phyloP scores from a whole-genome alignment of 768 basidiomycete genomes.

The Suillus brevipes region DNA sequence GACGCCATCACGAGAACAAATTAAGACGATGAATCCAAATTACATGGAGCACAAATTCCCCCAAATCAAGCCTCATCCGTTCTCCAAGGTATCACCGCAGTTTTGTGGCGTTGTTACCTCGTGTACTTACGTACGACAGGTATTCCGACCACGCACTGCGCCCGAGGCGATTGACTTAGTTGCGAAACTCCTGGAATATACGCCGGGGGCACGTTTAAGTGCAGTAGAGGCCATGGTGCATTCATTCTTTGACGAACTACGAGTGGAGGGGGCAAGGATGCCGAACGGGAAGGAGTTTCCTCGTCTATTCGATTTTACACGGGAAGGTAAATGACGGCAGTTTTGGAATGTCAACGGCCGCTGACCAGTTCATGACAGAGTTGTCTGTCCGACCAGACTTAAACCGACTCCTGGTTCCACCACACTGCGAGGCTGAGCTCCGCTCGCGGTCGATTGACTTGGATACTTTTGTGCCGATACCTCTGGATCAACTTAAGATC shows the following conservation, averaged over 20 bases:
- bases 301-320: slow-evolving; percentile 90
- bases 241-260: slow-evolving; percentile 96
- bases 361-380: slow-evolving; percentile 50
- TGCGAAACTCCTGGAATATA: slow-evolving; percentile 94
- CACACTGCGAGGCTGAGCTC: slow-evolving; percentile 87
- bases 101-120: slow-evolving; percentile 8
- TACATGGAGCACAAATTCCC: slow-evolving; percentile 99
- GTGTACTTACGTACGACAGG: slow-evolving; percentile 46
- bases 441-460: slow-evolving; percentile 82
- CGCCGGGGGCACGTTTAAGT: slow-evolving; percentile 89
- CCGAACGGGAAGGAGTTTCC: slow-evolving; percentile 98
- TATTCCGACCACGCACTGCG: slow-evolving; percentile 96
- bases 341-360: slow-evolving; percentile 1
- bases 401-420: slow-evolving; percentile 87
- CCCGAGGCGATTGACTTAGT: slow-evolving; percentile 96
- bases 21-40: slow-evolving; percentile 99
- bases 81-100: slow-evolving; percentile 76
- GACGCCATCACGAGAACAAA: slow-evolving; percentile 97
- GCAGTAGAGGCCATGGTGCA: slow-evolving; percentile 91
- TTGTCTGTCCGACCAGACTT: slow-evolving; percentile 95
- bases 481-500: slow-evolving; percentile 92
- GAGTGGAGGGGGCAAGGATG: slow-evolving; percentile 88
- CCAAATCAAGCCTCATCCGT: slow-evolving; percentile 99
- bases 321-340: slow-evolving; percentile 70
- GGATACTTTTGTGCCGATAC: slow-evolving; percentile 95